Evolutionary conservation across 129 eudicot genomes (phyloP), one percentile per base, ranked within the genome.

Genomic region (Flaveria brownii): DNA sequence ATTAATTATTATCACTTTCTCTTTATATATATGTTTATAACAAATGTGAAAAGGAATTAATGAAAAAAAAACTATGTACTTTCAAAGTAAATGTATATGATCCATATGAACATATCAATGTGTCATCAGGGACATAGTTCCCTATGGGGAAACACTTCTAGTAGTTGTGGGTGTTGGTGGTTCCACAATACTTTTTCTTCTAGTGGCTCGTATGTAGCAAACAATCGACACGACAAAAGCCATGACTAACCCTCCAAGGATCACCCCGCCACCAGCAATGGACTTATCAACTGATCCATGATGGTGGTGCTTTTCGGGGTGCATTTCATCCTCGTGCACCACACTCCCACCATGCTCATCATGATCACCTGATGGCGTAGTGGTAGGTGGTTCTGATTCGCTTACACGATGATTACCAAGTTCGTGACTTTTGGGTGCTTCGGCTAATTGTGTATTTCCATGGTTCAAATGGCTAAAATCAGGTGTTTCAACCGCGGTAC

Each of bases 191-290:
- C 73, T 71, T 54, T 36, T 84, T 52, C 89, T 74, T 60, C 87
- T 47, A 9, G 95, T 89, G 4, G 89, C 95, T 42, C 87, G 84
- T 63, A 89, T 84, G 69, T 89, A 89, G 59, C 91, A 82, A 20
- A 80, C 63, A 43, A 89, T 63, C 10, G 89, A 79, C 78, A 86
- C 79, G 50, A 86, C 72, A 65, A 89, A 86, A 0, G 78, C 73
- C 77, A 86, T 74, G 57, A 78, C 84, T 26, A 89, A 59, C 22
- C 84, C 89, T 47, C 89, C 91, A 28, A 89, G 80, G 60, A 89
- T 86, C 63, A 84, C 87, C 25, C 87, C 87, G 2, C 89, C 95
- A 9, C 91, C 95, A 9, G 79, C 82, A 51, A 84, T 76, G 2
- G 95, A 89, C 78, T 84, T 86, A 25, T 80, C 85, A 2, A 83